Conservation (phyloP, 768 basidiomycete species). For the Termitomyces sp. region DNA sequence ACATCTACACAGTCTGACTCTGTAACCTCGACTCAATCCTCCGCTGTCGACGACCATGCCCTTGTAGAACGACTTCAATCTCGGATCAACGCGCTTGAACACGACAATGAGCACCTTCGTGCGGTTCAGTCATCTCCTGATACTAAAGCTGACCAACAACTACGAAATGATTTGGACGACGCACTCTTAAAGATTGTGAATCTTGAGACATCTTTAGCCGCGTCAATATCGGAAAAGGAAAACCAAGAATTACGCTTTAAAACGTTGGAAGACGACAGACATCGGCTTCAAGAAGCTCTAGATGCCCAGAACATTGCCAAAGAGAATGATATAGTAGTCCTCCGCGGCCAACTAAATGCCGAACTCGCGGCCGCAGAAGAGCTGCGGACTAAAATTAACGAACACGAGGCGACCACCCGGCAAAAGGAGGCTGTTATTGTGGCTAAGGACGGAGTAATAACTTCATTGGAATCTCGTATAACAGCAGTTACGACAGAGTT, state of each 20-base stretch:
- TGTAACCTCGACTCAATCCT: constrained; percentile 30
- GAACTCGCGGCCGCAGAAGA: constrained; percentile 37
- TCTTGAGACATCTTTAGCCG: constrained; percentile 37
- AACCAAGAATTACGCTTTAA: constrained; percentile 42
- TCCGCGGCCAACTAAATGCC: constrained; percentile 30
- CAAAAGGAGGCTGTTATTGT: constrained; percentile 46
- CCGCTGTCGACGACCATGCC: constrained; percentile 27
- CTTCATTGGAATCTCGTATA: constrained; percentile 38
- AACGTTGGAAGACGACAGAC: constrained; percentile 39
- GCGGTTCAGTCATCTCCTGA: constrained; percentile 20
- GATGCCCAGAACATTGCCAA: constrained; percentile 43
- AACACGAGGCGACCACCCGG: constrained; percentile 43
- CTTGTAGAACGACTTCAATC: constrained; percentile 39
- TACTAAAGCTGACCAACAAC: constrained; percentile 36
- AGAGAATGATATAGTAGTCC: constrained; percentile 29
- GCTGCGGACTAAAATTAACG: constrained; percentile 48
- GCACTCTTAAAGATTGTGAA: constrained; percentile 32
- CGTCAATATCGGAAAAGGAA: constrained; percentile 35
- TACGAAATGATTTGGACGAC: constrained; percentile 42
- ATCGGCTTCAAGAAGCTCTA: constrained; percentile 32
- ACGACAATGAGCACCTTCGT: constrained; percentile 63
- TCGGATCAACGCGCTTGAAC: constrained; percentile 58
- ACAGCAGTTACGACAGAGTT: constrained; percentile 25
- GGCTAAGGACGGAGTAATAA: constrained; percentile 59
- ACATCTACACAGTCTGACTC: constrained; percentile 34